Percentiles rank a stretch among this genome's conserved stretches.
phyloP scores from a whole-genome alignment of 768 basidiomycete species.

The Gelatoporia subvermispora region DNA sequence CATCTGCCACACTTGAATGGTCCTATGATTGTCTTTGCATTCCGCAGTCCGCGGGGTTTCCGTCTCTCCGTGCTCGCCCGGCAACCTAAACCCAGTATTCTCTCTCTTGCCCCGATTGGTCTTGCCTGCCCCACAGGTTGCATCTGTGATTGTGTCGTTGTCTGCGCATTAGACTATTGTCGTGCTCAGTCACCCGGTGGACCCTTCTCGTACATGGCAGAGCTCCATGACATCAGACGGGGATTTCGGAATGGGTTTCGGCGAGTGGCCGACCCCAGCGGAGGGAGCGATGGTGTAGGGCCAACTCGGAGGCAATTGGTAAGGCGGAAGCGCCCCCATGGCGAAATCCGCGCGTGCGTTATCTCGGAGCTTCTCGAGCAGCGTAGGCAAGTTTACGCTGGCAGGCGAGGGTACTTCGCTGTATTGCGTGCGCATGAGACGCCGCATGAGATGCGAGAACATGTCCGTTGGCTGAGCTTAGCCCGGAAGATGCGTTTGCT shows the following conservation, averaged over 20 bases:
- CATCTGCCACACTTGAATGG: background rate
- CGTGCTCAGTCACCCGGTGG: no score
- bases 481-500: conserved; percentile 15
- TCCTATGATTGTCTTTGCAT: background rate
- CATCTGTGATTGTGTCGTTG: no score
- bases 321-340: conserved; percentile 9
- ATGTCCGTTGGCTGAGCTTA: conserved; percentile 10
- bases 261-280: no score
- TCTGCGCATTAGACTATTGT: no score
- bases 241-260: no score
- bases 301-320: conserved; percentile 10
- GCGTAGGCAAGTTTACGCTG: background rate
- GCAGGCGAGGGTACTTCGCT: conserved; percentile 10
- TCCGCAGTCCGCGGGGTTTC: background rate
- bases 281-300: background rate
- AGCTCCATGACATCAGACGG: no score
- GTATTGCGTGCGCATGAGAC: conserved; percentile 12
- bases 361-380: conserved; percentile 15
- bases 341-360: conserved; percentile 16
- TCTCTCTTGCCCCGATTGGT: no score
- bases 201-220: no score
- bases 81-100: no score
- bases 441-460: background rate
- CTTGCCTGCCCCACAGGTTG: no score
- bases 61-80: no score